Percentiles rank a stretch among this genome's conserved stretches.
These are phyloP conservation scores for Bruguiera parviflora DNA, from an alignment of 345 rosid species.

Conservation along the genomic window DNA sequence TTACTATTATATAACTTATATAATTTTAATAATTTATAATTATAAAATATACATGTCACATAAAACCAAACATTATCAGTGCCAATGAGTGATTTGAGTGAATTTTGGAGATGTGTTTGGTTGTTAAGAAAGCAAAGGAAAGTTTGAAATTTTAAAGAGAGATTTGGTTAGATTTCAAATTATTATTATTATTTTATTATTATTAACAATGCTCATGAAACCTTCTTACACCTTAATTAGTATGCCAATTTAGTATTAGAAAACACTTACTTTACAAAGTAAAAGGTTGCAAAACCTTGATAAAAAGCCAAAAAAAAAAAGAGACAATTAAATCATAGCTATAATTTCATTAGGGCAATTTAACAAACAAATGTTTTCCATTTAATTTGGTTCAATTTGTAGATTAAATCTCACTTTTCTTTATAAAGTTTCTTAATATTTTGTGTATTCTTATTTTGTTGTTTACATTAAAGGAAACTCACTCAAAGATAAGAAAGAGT, in stretches of 20 bases:
- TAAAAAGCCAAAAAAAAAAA: neutral
- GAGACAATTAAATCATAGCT: too few relatives aligned
- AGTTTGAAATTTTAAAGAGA: neutral
- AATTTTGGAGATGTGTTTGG: slow-evolving; percentile 3
- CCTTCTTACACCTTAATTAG: too few relatives aligned
- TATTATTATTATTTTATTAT: too few relatives aligned
- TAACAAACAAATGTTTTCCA: slow-evolving; percentile 16
- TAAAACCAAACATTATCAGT: too few relatives aligned
- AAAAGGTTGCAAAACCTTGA: too few relatives aligned
- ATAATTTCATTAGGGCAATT: neutral
- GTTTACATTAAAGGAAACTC: slow-evolving; percentile 40
- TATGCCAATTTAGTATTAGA: too few relatives aligned
- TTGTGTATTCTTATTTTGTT: neutral
- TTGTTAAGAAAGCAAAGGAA: neutral
- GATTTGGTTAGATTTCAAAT: neutral
- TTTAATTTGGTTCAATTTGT: neutral
- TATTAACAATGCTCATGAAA: neutral
- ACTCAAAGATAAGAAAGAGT: slow-evolving; percentile 54
- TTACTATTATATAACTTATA: too few relatives aligned
- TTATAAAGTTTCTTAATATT: neutral
- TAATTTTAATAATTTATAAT: too few relatives aligned
- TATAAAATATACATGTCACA: too few relatives aligned
- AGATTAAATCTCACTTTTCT: neutral
- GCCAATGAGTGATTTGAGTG: neutral
- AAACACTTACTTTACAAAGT: too few relatives aligned